phyloP scores from a whole-genome alignment of 1,284 basidiomycete species.

The Kwoniella shivajii region DNA sequence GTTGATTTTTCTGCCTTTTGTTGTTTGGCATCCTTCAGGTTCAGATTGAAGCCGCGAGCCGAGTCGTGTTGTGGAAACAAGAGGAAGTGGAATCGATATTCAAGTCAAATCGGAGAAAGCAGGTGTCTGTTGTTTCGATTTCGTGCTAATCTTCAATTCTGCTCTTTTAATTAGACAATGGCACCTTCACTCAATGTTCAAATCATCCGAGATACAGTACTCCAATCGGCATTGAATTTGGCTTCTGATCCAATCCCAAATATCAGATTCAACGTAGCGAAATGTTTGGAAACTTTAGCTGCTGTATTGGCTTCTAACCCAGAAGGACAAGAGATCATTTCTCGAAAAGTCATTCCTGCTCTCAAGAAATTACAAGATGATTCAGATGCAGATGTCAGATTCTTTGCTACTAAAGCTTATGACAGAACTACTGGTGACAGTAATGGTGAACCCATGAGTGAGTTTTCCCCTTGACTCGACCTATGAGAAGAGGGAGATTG shows the following conservation, averaged over 20 bases:
- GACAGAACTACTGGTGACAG: constrained; percentile 49
- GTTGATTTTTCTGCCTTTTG: constrained; percentile 49
- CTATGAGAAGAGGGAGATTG: background rate
- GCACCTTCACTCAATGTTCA: constrained; percentile 86
- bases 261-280: constrained; percentile 98
- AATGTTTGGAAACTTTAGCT: constrained; percentile 85
- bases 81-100: too few relatives aligned
- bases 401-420: constrained; percentile 53
- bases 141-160: too few relatives aligned
- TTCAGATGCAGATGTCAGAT: constrained; percentile 84
- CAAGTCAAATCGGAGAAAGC: too few relatives aligned
- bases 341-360: constrained; percentile 74
- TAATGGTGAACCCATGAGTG: constrained; percentile 44
- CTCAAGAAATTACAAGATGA: constrained; percentile 89
- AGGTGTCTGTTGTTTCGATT: too few relatives aligned
- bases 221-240: constrained; percentile 81
- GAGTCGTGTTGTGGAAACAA: too few relatives aligned
- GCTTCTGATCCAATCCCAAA: constrained; percentile 95
- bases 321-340: constrained; percentile 75
- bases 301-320: constrained; percentile 65
- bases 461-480: constrained; percentile 9
- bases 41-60: too few relatives aligned
- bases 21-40: too few relatives aligned
- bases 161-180: constrained; percentile 92
- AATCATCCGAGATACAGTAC: constrained; percentile 81